Percentiles rank a stretch among this genome's conserved stretches.
Conservation (phyloP, 148 eudicot genomes). For the Agrostemma githago region DNA sequence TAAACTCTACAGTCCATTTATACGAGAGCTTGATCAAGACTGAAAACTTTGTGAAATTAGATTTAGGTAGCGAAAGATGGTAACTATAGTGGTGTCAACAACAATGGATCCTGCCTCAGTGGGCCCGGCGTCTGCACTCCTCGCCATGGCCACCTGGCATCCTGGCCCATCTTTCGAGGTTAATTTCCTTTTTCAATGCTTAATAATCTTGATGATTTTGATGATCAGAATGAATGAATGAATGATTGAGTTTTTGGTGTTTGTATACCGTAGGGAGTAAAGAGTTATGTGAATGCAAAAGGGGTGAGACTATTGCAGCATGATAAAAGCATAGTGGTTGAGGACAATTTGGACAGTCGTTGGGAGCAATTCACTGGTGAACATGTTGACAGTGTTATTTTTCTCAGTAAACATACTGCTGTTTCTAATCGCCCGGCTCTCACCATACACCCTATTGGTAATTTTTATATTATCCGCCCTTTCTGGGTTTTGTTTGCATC, state of each 20-base stretch:
- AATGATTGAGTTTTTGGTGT: neutral
- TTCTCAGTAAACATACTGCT: slow-evolving; percentile 67
- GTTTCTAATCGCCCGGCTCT: slow-evolving; percentile 72
- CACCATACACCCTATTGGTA: slow-evolving; percentile 77
- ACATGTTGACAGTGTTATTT: slow-evolving; percentile 50
- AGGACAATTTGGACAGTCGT: slow-evolving; percentile 54
- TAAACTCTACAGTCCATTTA: too few species aligned
- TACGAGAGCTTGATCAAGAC: too few species aligned
- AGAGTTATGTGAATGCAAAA: slow-evolving; percentile 43
- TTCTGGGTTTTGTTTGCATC: neutral
- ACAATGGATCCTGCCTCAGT: slow-evolving; percentile 62
- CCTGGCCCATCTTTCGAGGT: slow-evolving; percentile 60
- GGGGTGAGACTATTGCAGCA: slow-evolving; percentile 59
- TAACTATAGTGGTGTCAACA: slow-evolving; percentile 64
- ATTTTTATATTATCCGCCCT: neutral
- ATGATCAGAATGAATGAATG: neutral
- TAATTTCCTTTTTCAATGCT: neutral
- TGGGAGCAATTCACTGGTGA: slow-evolving; percentile 60
- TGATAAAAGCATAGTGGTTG: slow-evolving; percentile 47
- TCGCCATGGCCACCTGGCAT: slow-evolving; percentile 63
- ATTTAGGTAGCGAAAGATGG: slow-evolving; percentile 29
- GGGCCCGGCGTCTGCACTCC: slow-evolving; percentile 55
- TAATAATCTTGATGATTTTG: neutral
- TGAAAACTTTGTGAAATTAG: too few species aligned
- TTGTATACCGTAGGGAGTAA: slow-evolving; percentile 34